These are phyloP conservation scores for Metschnikowia rubicola DNA, from an alignment of 805 yeast species.

Conservation along the genomic window DNA sequence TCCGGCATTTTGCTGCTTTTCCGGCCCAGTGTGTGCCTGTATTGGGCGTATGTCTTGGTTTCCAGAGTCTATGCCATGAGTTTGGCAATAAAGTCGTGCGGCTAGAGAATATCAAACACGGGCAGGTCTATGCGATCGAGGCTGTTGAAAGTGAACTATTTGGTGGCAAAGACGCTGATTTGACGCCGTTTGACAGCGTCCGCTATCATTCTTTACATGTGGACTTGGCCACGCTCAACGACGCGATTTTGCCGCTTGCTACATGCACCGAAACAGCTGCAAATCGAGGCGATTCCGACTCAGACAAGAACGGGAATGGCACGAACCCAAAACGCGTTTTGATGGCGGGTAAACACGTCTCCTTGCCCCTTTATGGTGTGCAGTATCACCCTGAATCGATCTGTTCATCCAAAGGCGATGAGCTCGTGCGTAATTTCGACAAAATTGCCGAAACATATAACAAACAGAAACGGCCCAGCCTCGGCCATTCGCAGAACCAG, in stretches of 20 bases:
- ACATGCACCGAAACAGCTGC: conserved; percentile 38
- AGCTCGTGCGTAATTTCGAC: conserved; percentile 63
- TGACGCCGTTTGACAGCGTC: conserved; percentile 57
- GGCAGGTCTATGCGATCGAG: conserved; percentile 65
- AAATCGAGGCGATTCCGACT: conserved; percentile 19
- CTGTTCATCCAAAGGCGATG: conserved; percentile 67
- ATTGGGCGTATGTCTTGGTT: conserved; percentile 90
- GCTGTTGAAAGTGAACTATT: conserved; percentile 36
- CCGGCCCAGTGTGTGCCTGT: conserved; percentile 48
- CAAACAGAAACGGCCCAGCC: conserved; percentile 14
- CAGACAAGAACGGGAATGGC: background rate
- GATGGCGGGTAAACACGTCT: conserved; percentile 74
- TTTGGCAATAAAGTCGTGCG: conserved; percentile 55
- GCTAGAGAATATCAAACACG: conserved; percentile 69
- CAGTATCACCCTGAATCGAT: conserved; percentile 98
- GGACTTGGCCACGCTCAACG: conserved; percentile 24
- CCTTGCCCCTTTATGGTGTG: conserved; percentile 80
- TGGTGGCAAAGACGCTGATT: background rate
- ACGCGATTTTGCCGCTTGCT: conserved; percentile 56
- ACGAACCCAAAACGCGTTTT: conserved; percentile 30
- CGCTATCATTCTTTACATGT: conserved; percentile 86
- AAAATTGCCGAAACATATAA: conserved; percentile 39
- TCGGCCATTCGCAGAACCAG: conserved; percentile 3
- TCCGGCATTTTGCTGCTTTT: conserved; percentile 19
- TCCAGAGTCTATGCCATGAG: conserved; percentile 71